Evolutionary conservation across 306 rosid species (phyloP).

Genomic region (Chamaecrista fasciculata): DNA sequence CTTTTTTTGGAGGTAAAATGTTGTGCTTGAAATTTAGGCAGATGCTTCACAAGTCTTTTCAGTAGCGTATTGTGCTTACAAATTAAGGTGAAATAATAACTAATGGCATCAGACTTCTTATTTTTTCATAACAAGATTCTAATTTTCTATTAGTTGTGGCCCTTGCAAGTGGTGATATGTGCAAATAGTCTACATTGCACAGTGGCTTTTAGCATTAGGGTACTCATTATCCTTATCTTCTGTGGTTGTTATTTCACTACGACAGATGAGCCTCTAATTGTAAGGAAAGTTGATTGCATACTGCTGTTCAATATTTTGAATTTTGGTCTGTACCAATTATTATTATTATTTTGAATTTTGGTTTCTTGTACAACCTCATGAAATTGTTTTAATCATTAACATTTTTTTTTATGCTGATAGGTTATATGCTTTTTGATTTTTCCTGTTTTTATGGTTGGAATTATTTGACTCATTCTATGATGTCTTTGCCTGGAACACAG

Average conservation of each 20-base stretch:
- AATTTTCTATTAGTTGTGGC: not conserved
- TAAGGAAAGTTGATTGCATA: not conserved
- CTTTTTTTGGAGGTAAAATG: conserved; percentile 20
- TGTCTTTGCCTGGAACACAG: not conserved
- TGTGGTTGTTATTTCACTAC: not conserved
- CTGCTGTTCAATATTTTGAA: not conserved
- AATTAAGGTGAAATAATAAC: not conserved
- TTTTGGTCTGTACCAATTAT: too few relatives aligned
- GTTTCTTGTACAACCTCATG: not conserved
- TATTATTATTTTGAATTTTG: not conserved
- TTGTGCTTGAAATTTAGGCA: conserved; percentile 18
- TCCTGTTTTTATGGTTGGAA: not conserved
- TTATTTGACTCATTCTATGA: not conserved
- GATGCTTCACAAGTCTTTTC: not conserved
- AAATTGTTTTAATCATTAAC: not conserved
- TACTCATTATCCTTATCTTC: not conserved
- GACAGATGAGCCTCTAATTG: not conserved
- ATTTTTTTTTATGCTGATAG: not conserved
- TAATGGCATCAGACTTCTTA: not conserved
- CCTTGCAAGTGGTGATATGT: not conserved
- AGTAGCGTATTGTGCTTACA: not conserved
- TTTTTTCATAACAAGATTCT: not conserved
- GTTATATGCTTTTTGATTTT: not conserved
- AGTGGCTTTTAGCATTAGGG: not conserved
- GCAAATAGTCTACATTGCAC: not conserved